A percentile compares a stretch with the other conserved stretches of the same genome.
Conservation (phyloP, 352 stramenopile genomes). For the Vaucheria bursata region DNA sequence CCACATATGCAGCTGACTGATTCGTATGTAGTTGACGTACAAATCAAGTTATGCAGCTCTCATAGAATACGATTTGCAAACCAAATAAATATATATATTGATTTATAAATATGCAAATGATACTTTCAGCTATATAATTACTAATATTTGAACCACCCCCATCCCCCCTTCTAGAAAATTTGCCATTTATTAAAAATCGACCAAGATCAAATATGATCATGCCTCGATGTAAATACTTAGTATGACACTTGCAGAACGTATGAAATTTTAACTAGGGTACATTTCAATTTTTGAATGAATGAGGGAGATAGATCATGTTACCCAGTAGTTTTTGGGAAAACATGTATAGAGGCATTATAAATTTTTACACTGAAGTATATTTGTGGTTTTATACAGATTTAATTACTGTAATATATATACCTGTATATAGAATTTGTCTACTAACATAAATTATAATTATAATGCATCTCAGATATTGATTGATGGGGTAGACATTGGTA, state of each 20-base stretch:
- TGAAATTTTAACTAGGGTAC: background rate
- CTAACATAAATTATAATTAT: background rate
- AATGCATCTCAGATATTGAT: slow-evolving; percentile 48
- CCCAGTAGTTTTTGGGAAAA: background rate
- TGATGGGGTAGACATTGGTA: slow-evolving; percentile 60
- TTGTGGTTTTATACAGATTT: background rate
- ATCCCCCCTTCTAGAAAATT: too few relatives aligned
- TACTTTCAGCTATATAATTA: too few relatives aligned
- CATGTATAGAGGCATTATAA: background rate
- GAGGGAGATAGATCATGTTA: background rate
- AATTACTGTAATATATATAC: background rate
- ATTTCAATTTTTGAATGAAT: background rate
- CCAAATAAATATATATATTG: too few relatives aligned
- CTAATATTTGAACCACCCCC: too few relatives aligned
- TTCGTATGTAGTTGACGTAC: too few relatives aligned
- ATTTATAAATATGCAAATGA: too few relatives aligned
- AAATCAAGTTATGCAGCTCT: too few relatives aligned
- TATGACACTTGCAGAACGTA: background rate
- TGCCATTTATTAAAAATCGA: too few relatives aligned
- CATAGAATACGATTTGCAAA: too few relatives aligned
- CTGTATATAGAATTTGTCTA: background rate
- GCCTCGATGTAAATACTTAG: too few relatives aligned
- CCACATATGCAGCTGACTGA: too few relatives aligned
- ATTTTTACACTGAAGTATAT: background rate
- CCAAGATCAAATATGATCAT: too few relatives aligned